These are phyloP conservation scores for Talaromyces rugulosus DNA, from an alignment of 2,329 filamentous ascomycete species.

Conservation along the genomic window DNA sequence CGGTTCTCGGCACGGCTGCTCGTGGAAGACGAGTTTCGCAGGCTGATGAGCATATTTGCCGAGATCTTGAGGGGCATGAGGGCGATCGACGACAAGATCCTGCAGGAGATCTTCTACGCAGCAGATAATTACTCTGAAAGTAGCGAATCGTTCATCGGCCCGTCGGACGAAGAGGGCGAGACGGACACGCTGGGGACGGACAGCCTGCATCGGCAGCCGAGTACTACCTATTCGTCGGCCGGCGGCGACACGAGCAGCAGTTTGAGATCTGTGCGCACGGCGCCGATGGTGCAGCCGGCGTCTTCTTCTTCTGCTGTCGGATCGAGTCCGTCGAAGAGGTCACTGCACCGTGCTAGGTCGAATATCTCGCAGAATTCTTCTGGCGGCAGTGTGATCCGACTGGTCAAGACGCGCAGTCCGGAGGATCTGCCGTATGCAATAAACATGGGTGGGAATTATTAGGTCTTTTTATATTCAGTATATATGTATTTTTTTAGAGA, in stretches of 20 bases:
- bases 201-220: conserved; percentile 20
- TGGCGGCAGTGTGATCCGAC: conserved; percentile 36
- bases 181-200: conserved; percentile 30
- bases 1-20: conserved; percentile 73
- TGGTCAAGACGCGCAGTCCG: conserved; percentile 25
- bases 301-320: conserved; percentile 12
- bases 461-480: not conserved
- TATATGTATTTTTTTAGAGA: not conserved
- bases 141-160: conserved; percentile 33
- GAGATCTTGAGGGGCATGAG: conserved; percentile 73
- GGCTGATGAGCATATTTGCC: conserved; percentile 80
- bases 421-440: conserved; percentile 34
- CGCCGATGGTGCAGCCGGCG: conserved; percentile 18
- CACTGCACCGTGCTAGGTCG: conserved; percentile 30
- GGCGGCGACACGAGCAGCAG: conserved; percentile 15
- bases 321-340: conserved; percentile 31
- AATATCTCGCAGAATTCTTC: conserved; percentile 32
- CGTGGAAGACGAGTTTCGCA: conserved; percentile 66
- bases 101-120: conserved; percentile 36
- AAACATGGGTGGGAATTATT: conserved; percentile 16
- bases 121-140: conserved; percentile 18
- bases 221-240: conserved; percentile 12
- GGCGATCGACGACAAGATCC: conserved; percentile 52
- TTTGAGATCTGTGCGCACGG: conserved; percentile 24
- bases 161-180: conserved; percentile 37